Evolutionary conservation across 2,329 filamentous ascomycete genomes (phyloP), one percentile per base, ranked within the genome.

Genomic region (Emydomyces testavorans): DNA sequence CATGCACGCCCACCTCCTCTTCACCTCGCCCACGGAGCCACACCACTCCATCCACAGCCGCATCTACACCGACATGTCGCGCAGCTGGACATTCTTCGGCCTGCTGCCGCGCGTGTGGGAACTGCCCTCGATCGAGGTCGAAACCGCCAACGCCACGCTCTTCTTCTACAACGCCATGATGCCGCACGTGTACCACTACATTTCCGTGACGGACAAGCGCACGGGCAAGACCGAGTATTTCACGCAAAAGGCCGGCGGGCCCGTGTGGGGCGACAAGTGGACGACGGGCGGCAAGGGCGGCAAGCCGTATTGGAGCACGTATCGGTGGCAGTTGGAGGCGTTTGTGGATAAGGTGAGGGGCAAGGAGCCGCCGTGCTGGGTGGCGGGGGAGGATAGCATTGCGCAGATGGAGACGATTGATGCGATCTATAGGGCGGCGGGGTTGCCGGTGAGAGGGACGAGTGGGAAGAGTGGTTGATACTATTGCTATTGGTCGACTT

Each of bases 111-210:
- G 59, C 7, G 15, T 63, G 29, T 63, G 61, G 61, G 62, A 64
- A 43, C 41, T 61, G 2, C 62, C 62, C 2, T 56, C 57, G 4
- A 63, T 63, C 29, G 57, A 62, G 50, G 56, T 64, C 26, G 60
- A 63, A 45, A 58, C 58, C 1, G 60, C 59, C 35, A 56, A 54
- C 28, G 60, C 62, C 2, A 56, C 58, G 13, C 55, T 62, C 24
- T 58, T 54, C 48, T 64, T 60, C 46, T 63, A 61, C 51, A 63
- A 61, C 36, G 57, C 56, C 7, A 59, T 62, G 56, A 62, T 62
- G 59, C 60, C 62, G 38, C 61, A 64, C 50, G 29, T 66, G 21
- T 62, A 62, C 46, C 60, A 63, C 35, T 61, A 59, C 28, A 63
- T 65, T 42, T 52, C 57, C 11, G 53, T 65, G 37, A 56, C 46